These are phyloP conservation scores for Madurella mycetomatis DNA, from an alignment of 2,329 filamentous ascomycete genomes.

Conservation along the genomic window DNA sequence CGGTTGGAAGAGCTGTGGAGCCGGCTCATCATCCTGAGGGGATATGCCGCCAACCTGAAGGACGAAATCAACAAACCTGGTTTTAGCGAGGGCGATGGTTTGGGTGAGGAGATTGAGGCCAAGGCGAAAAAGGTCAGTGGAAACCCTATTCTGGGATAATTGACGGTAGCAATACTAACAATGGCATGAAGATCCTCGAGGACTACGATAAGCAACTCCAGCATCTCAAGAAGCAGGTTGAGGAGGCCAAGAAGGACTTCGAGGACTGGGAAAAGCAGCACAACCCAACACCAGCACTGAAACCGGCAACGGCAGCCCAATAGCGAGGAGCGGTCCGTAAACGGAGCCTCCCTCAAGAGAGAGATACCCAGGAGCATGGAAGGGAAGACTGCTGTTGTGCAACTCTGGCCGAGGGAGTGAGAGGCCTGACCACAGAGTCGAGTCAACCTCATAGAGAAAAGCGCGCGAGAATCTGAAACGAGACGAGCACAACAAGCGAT, in stretches of 20 bases:
- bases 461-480: too few relatives aligned
- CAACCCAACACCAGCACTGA: conserved; percentile 35
- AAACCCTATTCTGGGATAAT: not conserved
- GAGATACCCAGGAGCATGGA: conserved; percentile 2
- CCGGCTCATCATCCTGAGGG: conserved; percentile 68
- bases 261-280: conserved; percentile 52
- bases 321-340: not conserved
- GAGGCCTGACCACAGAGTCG: not conserved
- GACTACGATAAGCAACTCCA: conserved; percentile 77
- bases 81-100: conserved; percentile 48
- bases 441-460: not conserved
- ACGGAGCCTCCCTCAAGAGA: not conserved
- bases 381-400: not conserved
- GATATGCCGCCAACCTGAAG: conserved; percentile 67
- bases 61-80: conserved; percentile 68
- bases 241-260: conserved; percentile 56
- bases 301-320: not conserved
- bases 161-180: conserved; percentile 19
- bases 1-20: conserved; percentile 84
- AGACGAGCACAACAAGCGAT: not conserved
- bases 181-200: conserved; percentile 59
- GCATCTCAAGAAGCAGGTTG: conserved; percentile 69
- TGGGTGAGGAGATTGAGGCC: conserved; percentile 66
- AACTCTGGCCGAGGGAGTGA: not conserved
- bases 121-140: conserved; percentile 67